Evolutionary conservation across 331 rosid species (phyloP), one percentile per base, ranked within the genome.

Genomic region (Quercus tomentella): DNA sequence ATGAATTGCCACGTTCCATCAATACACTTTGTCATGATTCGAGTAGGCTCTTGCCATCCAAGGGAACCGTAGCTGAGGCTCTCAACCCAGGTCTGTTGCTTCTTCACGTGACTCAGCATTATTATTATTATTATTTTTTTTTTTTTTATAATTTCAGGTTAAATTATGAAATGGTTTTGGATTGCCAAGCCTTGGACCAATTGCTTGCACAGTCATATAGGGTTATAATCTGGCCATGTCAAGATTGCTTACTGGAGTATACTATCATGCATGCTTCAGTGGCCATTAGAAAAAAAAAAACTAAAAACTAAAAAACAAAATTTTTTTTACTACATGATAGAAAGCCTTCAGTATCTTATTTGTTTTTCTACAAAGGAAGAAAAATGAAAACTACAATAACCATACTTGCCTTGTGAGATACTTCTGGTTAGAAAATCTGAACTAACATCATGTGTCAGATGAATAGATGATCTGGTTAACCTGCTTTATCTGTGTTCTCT

Each of bases 11-110:
- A 10, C 55, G 70, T 68, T 22, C 63, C 74, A 61, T 75, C 56
- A 43, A 84, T 51, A 73, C 82, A 83, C 71, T 77, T 73, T 75
- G 84, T 80, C 81, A 87, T 52, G 84, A 85, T 79, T 79, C 96
- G 7, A 21, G 79, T 84, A 81, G 81, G 71, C 80, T 82, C 73
- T 72, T 77, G 55, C 78, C 88, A 65, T 80, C 88, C 78, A 85
- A 83, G 84, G 85, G 78, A 82, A 70, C 80, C 28, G 61, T 82
- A 33, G 54, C 86, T 22, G 89, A 84, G 88, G 79, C 72, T 81
- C 78, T 79, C 30, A 75, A 82, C 81, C 63, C 87, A 89, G 93
- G 97, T 94, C 72, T 80, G 83, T 66, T 63, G 37, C 31, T 63
- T 73, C 43, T 30, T 33, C 61, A 73, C 51, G 54, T 43, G 60